These are phyloP conservation scores for Pythium dissotocum DNA, from an alignment of 352 stramenopile genomes.

Conservation along the genomic window DNA sequence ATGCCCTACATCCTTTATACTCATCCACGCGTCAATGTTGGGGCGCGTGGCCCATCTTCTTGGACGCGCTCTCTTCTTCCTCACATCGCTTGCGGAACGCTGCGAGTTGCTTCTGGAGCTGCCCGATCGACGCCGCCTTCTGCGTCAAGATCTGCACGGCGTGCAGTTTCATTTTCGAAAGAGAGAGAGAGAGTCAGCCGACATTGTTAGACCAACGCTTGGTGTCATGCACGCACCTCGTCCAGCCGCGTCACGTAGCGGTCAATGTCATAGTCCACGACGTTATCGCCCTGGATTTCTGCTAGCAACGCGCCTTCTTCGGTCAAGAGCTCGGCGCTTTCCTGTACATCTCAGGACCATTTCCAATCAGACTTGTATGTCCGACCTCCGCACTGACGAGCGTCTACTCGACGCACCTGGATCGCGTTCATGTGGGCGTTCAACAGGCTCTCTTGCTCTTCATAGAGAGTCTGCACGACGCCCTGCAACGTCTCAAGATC, in stretches of 20 bases:
- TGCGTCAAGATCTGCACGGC: slow-evolving; percentile 85
- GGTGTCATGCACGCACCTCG: slow-evolving; percentile 39
- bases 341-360: slow-evolving; percentile 45
- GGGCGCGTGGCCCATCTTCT: slow-evolving; percentile 34
- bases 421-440: slow-evolving; percentile 97
- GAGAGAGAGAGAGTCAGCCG: not conserved
- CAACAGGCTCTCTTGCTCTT: slow-evolving; percentile 95
- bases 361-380: not conserved
- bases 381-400: not conserved
- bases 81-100: slow-evolving; percentile 81
- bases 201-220: not conserved
- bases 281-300: slow-evolving; percentile 84
- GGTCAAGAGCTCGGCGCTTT: slow-evolving; percentile 96
- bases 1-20: too few species aligned
- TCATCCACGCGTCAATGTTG: slow-evolving; percentile 19
- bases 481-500: slow-evolving; percentile 65
- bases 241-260: slow-evolving; percentile 91
- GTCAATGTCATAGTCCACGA: slow-evolving; percentile 95
- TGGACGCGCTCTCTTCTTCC: slow-evolving; percentile 79
- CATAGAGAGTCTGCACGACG: slow-evolving; percentile 90
- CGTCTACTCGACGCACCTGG: slow-evolving; percentile 49
- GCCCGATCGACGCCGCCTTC: slow-evolving; percentile 90
- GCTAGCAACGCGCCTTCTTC: slow-evolving; percentile 92
- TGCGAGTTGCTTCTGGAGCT: slow-evolving; percentile 79
- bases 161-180: slow-evolving; percentile 3